phyloP scores from a whole-genome alignment of 306 rosid genomes.

The Mucuna pruriens region DNA sequence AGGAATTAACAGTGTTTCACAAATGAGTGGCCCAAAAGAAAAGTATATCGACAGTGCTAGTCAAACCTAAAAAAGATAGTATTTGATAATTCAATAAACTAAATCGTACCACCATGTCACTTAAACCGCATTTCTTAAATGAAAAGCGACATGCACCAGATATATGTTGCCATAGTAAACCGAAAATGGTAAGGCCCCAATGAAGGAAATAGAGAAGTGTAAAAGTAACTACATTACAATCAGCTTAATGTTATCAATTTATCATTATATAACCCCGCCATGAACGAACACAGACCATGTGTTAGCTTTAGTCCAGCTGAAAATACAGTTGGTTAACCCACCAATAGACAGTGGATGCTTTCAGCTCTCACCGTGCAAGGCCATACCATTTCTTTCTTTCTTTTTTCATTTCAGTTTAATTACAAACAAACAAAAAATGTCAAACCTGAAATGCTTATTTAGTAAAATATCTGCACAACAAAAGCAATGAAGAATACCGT shows the following conservation, averaged over 20 bases:
- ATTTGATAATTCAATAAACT: slow-evolving; percentile 11
- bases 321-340: slow-evolving; percentile 1
- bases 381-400: background rate
- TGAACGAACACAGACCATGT: background rate
- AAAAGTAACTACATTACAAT: slow-evolving; percentile 14
- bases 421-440: background rate
- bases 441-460: slow-evolving; percentile 1
- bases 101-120: background rate
- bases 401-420: background rate
- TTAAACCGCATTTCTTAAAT: slow-evolving; percentile 12
- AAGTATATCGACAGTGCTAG: background rate
- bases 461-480: slow-evolving; percentile 21
- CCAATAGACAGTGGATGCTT: background rate
- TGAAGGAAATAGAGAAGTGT: background rate
- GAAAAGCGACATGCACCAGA: background rate
- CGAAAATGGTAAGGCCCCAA: background rate
- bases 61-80: slow-evolving; percentile 12
- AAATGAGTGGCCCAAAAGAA: background rate
- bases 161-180: slow-evolving; percentile 19
- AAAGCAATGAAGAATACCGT: slow-evolving; percentile 53
- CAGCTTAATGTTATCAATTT: background rate
- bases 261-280: background rate
- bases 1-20: background rate
- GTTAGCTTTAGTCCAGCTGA: background rate
- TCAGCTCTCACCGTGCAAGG: background rate